Conservation (phyloP, 208 protist species). For the Leishmania major region DNA sequence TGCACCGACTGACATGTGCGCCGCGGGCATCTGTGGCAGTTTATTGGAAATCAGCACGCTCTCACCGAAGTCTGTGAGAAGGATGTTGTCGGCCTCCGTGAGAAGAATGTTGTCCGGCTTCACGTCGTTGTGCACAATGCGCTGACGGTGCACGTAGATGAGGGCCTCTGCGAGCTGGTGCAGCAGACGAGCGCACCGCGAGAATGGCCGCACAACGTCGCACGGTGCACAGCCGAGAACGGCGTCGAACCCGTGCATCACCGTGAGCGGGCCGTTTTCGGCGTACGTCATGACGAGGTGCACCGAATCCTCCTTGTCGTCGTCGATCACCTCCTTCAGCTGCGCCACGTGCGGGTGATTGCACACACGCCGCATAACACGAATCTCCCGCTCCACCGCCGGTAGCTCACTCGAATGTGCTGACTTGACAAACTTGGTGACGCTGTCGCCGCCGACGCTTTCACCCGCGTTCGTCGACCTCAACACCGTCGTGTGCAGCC, state of each 20-base stretch:
- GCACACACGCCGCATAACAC: conserved; percentile 92
- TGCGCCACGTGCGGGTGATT: conserved; percentile 90
- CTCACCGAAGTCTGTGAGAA: conserved; percentile 86
- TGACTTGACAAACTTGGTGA: not conserved
- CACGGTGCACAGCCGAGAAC: conserved; percentile 18
- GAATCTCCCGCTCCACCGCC: conserved; percentile 90
- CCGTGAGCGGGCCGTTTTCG: conserved; percentile 36
- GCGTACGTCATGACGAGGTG: conserved; percentile 74
- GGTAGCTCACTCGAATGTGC: conserved; percentile 16
- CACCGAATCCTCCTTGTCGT: conserved; percentile 81
- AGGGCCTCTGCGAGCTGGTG: conserved; percentile 72
- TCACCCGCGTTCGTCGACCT: not conserved
- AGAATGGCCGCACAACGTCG: conserved; percentile 45
- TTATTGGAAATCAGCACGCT: conserved; percentile 42
- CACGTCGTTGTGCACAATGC: conserved; percentile 88
- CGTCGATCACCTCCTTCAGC: conserved; percentile 95
- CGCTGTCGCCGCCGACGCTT: not conserved
- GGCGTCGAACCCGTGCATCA: conserved; percentile 38
- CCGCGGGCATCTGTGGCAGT: not conserved
- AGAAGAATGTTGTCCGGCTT: conserved; percentile 90
- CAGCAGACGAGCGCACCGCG: conserved; percentile 29
- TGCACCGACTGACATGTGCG: not conserved
- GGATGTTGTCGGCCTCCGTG: conserved; percentile 60
- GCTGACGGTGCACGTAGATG: conserved; percentile 65
- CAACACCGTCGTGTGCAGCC: not conserved